Evolutionary conservation across 768 basidiomycete species (phyloP).

Genomic region (Boletus rubescentipes): DNA sequence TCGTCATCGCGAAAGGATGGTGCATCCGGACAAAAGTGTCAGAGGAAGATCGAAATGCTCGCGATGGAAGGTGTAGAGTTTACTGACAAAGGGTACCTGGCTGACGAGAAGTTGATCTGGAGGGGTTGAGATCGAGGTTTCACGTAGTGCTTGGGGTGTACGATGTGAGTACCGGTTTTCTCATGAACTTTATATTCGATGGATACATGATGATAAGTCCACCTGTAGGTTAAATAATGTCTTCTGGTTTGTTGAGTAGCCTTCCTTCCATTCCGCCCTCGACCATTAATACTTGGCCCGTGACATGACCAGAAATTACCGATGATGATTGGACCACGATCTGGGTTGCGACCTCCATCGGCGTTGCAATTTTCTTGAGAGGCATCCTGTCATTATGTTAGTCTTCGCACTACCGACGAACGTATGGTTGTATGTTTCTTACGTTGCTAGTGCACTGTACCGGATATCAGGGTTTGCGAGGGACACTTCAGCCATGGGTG

Average conservation of each 20-base stretch:
- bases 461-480: constrained; percentile 56
- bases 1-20: constrained; percentile 9
- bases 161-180: background rate
- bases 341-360: constrained; percentile 65
- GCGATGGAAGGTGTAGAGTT: constrained; percentile 55
- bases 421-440: constrained; percentile 29
- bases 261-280: constrained; percentile 82
- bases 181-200: too few relatives aligned
- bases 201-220: too few relatives aligned
- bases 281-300: constrained; percentile 69
- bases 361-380: constrained; percentile 63
- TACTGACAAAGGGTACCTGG: constrained; percentile 43
- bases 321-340: constrained; percentile 60
- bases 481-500: constrained; percentile 60
- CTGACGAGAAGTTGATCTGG: constrained; percentile 22
- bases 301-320: constrained; percentile 65
- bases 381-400: constrained; percentile 66
- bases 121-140: background rate
- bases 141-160: background rate
- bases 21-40: constrained; percentile 36
- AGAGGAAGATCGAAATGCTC: constrained; percentile 50
- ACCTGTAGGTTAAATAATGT: too few relatives aligned
- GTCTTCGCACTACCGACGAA: background rate
- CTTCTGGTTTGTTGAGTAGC: constrained; percentile 43
- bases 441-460: constrained; percentile 78